phyloP scores from a whole-genome alignment of 805 yeast genomes.

The Naumovozyma baii region DNA sequence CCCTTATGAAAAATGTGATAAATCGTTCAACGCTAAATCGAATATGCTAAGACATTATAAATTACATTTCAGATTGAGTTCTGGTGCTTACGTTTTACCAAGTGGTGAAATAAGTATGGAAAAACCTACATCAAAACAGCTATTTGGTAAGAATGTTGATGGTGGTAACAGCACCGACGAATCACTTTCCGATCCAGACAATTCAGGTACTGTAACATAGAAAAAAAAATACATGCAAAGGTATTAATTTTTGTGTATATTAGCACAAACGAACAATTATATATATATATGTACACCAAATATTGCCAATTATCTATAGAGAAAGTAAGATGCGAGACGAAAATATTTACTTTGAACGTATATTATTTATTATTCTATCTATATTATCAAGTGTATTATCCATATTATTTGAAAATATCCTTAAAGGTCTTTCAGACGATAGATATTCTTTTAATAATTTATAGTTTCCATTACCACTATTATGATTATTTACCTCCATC shows the following conservation, averaged over 20 bases:
- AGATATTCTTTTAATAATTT: not conserved
- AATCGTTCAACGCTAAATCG: conserved; percentile 40
- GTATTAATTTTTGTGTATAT: no score
- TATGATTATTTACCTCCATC: no score
- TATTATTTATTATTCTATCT: not conserved
- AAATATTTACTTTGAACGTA: no score
- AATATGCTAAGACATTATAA: conserved; percentile 26
- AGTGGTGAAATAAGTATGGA: conserved; percentile 10
- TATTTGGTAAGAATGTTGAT: conserved; percentile 2
- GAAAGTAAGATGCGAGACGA: not conserved
- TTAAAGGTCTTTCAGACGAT: not conserved
- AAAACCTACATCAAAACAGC: conserved; percentile 14
- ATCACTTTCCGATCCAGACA: not conserved
- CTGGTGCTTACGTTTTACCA: conserved; percentile 13
- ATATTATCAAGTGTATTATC: not conserved
- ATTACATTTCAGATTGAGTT: conserved; percentile 15
- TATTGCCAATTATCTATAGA: no score
- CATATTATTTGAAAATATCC: not conserved
- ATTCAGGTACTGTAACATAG: not conserved
- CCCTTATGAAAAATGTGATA: conserved; percentile 45
- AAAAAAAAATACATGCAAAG: no score
- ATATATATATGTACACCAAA: no score
- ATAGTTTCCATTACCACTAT: not conserved
- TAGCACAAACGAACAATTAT: no score
- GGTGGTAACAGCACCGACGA: not conserved